Conservation (phyloP, 441 rosid species). For the Raphanus hybrid region DNA sequence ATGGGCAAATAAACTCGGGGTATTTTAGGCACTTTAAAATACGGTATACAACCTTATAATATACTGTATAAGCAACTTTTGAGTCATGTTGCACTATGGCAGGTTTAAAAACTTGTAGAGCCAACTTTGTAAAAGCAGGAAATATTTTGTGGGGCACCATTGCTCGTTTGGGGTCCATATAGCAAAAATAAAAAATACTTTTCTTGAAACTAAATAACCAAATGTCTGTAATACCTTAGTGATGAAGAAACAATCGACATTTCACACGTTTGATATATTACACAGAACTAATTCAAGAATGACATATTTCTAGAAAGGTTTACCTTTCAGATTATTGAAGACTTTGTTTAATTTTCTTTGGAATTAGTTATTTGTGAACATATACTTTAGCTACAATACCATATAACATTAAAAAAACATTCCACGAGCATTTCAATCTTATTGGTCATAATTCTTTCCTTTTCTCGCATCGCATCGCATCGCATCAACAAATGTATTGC, state of each 20-base stretch:
- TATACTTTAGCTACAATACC: not conserved
- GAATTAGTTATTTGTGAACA: not conserved
- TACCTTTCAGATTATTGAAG: slow-evolving; percentile 9
- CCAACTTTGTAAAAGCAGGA: slow-evolving; percentile 36
- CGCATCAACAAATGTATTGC: not conserved
- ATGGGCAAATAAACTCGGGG: slow-evolving; percentile 43
- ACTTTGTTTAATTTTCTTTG: not conserved
- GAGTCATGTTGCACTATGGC: slow-evolving; percentile 60
- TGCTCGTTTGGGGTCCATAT: slow-evolving; percentile 16
- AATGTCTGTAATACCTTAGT: slow-evolving; percentile 49
- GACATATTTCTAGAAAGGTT: not conserved
- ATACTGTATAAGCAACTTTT: slow-evolving; percentile 45
- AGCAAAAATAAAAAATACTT: not conserved
- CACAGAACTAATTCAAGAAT: not conserved
- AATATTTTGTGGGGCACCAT: slow-evolving; percentile 40
- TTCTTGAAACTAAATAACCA: not conserved
- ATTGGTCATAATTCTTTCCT: not conserved
- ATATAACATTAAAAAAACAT: not conserved
- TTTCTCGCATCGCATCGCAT: not conserved
- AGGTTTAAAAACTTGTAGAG: slow-evolving; percentile 34
- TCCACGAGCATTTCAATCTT: slow-evolving; percentile 1
- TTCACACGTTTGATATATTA: slow-evolving; percentile 22
- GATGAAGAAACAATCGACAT: slow-evolving; percentile 56
- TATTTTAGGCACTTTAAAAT: slow-evolving; percentile 40
- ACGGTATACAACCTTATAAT: slow-evolving; percentile 20